A percentile compares a stretch with the other conserved stretches of the same genome.
Conservation (phyloP, 2,329 filamentous ascomycete species). For the Trichoderma hamatum region DNA sequence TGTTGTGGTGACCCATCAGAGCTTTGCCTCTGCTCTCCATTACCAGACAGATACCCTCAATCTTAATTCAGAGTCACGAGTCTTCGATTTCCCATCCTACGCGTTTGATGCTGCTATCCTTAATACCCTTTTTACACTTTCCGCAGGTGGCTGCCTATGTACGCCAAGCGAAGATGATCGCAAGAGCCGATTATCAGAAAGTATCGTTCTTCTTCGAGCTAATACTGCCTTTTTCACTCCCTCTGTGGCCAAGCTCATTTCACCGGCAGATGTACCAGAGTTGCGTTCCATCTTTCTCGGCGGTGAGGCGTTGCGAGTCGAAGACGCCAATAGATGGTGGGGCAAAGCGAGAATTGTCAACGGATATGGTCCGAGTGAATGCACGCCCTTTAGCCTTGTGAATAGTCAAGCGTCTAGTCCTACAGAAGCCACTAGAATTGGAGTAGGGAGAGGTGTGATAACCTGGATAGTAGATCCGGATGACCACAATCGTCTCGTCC, state of each 20-base stretch:
- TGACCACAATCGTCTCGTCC: slow-evolving; percentile 32
- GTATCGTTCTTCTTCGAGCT: slow-evolving; percentile 6
- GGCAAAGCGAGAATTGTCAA: slow-evolving; percentile 26
- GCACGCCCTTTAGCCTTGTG: background rate
- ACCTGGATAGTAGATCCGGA: background rate
- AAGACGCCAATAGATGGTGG: slow-evolving; percentile 24
- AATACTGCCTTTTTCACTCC: slow-evolving; percentile 28
- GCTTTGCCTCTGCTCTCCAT: background rate
- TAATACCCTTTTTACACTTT: slow-evolving; percentile 26
- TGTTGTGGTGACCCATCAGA: slow-evolving; percentile 38
- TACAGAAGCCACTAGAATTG: background rate
- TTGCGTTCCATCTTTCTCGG: slow-evolving; percentile 26
- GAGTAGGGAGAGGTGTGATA: background rate
- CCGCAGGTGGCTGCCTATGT: slow-evolving; percentile 31
- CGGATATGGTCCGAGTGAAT: slow-evolving; percentile 31
- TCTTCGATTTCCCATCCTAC: slow-evolving; percentile 32
- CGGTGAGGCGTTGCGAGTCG: slow-evolving; percentile 28
- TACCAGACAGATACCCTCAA: slow-evolving; percentile 10
- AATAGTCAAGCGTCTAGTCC: slow-evolving; percentile 2
- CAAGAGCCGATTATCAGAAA: slow-evolving; percentile 21
- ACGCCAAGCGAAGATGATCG: slow-evolving; percentile 30
- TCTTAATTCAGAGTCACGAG: slow-evolving; percentile 2
- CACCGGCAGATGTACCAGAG: slow-evolving; percentile 19
- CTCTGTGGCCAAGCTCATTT: slow-evolving; percentile 25
- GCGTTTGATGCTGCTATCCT: slow-evolving; percentile 29